Evolutionary conservation across 2,329 filamentous ascomycete species (phyloP).

Genomic region (Parafenestella ontariensis): DNA sequence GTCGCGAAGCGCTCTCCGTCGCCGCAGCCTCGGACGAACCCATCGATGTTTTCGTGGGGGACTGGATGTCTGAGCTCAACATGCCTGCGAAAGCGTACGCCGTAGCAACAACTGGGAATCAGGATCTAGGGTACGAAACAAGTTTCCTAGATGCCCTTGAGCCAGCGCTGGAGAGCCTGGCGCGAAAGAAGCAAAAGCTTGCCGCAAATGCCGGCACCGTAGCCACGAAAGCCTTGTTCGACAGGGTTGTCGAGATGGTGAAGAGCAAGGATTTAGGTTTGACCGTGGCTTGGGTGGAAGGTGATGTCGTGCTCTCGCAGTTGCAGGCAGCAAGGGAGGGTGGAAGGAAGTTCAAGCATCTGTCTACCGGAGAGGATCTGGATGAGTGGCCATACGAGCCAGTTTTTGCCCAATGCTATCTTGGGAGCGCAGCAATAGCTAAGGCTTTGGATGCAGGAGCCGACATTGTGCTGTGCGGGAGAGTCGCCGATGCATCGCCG

Average conservation of each 20-base stretch:
- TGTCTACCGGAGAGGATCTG: constrained; percentile 48
- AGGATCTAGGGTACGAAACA: too few species aligned
- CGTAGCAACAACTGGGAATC: too few species aligned
- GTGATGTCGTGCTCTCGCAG: constrained; percentile 35
- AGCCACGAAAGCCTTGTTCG: constrained; percentile 54
- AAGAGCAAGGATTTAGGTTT: constrained; percentile 17
- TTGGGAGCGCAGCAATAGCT: constrained; percentile 30
- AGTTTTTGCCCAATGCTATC: constrained; percentile 18
- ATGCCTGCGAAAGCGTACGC: too few species aligned
- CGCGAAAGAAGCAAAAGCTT: constrained; percentile 48
- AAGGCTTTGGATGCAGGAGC: constrained; percentile 35
- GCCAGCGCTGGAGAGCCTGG: constrained; percentile 26
- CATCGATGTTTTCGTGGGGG: too few species aligned
- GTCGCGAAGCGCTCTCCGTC: too few species aligned
- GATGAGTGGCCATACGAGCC: constrained; percentile 44
- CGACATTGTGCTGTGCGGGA: constrained; percentile 42
- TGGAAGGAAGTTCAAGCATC: constrained; percentile 49
- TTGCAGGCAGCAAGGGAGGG: constrained; percentile 44
- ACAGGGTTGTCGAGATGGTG: constrained; percentile 18
- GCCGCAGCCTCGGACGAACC: too few species aligned
- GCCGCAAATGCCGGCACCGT: constrained; percentile 63
- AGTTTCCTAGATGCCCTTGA: too few species aligned
- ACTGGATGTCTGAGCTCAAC: too few species aligned
- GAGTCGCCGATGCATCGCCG: constrained; percentile 35
- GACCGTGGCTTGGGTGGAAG: constrained; percentile 31